These are phyloP conservation scores for Globisporangium camurandrum DNA, from an alignment of 352 stramenopile genomes.

Conservation along the genomic window DNA sequence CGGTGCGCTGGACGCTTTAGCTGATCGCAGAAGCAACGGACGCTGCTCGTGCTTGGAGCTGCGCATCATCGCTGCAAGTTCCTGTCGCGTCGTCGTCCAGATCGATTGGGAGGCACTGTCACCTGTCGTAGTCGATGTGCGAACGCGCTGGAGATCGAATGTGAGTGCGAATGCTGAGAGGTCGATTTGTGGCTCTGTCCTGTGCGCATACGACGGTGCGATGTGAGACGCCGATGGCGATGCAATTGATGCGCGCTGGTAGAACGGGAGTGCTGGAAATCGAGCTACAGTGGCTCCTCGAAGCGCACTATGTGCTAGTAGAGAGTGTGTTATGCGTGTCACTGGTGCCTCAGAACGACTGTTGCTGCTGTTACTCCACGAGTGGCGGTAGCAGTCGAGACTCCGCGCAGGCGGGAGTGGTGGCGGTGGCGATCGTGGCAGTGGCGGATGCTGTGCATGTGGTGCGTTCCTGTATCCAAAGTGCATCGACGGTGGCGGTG, in stretches of 20 bases:
- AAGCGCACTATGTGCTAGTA: too few species aligned
- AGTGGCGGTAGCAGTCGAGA: not conserved
- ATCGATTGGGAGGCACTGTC: not conserved
- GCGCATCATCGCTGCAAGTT: slow-evolving; percentile 9
- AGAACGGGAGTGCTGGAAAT: not conserved
- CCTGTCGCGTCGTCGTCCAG: slow-evolving; percentile 4
- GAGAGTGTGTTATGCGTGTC: too few species aligned
- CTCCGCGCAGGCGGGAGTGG: not conserved
- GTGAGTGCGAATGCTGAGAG: not conserved
- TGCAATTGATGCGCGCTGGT: too few species aligned
- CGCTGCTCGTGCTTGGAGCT: not conserved
- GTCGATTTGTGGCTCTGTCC: not conserved
- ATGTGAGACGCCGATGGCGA: too few species aligned
- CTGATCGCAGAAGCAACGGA: not conserved
- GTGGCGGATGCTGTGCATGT: slow-evolving; percentile 1
- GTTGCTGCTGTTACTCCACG: not conserved
- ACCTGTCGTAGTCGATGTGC: not conserved
- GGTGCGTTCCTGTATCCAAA: not conserved
- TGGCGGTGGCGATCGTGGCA: not conserved
- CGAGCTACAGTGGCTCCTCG: not conserved
- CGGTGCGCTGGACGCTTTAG: not conserved
- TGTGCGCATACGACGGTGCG: too few species aligned
- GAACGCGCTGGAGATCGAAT: not conserved
- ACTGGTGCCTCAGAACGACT: not conserved
- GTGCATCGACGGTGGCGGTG: not conserved